Conservation (phyloP, 73 alveolate genomes). For the Paramecium sonneborni region DNA sequence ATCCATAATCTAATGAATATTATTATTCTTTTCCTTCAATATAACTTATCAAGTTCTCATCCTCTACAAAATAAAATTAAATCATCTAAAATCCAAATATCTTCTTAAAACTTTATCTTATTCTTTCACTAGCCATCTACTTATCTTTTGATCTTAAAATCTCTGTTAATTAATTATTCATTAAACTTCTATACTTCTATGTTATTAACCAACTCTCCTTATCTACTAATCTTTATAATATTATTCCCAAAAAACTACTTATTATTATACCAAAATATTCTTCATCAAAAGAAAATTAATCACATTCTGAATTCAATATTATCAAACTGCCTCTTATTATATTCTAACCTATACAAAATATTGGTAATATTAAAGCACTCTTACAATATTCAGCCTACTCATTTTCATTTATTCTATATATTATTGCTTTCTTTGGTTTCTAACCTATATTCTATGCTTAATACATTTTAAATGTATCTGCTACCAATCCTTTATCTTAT, state of each 20-base stretch:
- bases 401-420: not conserved
- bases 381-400: conserved; percentile 15
- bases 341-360: not conserved
- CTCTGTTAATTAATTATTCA: conserved; percentile 4
- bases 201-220: not conserved
- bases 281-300: conserved; percentile 64
- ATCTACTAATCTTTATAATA: conserved; percentile 11
- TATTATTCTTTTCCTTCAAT: not conserved
- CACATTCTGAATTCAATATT: conserved; percentile 47
- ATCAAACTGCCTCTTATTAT: conserved; percentile 32
- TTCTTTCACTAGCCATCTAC: not conserved
- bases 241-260: not conserved
- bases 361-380: conserved; percentile 21
- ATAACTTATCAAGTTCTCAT: conserved; percentile 20
- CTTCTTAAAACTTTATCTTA: not conserved
- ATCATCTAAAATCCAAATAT: conserved; percentile 47
- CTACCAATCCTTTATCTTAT: conserved; percentile 26
- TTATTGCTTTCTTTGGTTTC: not conserved
- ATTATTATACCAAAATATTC: conserved; percentile 62
- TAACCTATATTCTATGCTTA: not conserved
- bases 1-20: conserved; percentile 54
- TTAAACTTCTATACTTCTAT: conserved; percentile 22
- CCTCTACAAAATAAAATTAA: conserved; percentile 53
- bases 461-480: conserved; percentile 31
- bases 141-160: conserved; percentile 25